Evolutionary conservation across 73 alveolate species (phyloP).

Genomic region (Tetrahymena thermophila): DNA sequence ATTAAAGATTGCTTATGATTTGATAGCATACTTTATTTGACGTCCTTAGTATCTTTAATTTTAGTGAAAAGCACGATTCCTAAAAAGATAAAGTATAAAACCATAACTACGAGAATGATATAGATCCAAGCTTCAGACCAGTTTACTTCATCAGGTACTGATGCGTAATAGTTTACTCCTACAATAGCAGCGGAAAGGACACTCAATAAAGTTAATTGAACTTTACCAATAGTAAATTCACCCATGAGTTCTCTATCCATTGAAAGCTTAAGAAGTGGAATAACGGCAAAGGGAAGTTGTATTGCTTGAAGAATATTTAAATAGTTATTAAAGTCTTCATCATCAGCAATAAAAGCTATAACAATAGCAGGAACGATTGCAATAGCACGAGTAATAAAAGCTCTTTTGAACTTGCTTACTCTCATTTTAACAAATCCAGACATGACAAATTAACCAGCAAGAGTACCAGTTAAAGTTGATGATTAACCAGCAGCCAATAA

Average conservation of each 20-base stretch:
- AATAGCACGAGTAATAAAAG: conserved; percentile 52
- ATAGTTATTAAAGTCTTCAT: conserved; percentile 4
- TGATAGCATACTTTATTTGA: background rate
- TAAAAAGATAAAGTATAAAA: background rate
- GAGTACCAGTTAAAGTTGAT: conserved; percentile 78
- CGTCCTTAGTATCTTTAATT: background rate
- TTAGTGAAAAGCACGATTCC: background rate
- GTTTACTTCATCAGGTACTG: background rate
- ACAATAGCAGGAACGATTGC: conserved; percentile 64
- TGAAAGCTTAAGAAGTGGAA: conserved; percentile 62
- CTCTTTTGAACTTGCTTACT: conserved; percentile 53
- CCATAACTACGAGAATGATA: background rate
- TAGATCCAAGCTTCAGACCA: conserved; percentile 1
- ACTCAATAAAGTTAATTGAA: background rate
- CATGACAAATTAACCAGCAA: conserved; percentile 73
- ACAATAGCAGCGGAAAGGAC: background rate
- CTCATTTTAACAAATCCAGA: conserved; percentile 30
- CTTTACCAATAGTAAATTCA: conserved; percentile 16
- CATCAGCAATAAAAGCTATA: conserved; percentile 34
- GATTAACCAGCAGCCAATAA: conserved; percentile 79
- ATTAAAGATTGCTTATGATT: background rate
- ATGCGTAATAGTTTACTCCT: background rate
- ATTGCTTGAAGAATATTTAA: conserved; percentile 43
- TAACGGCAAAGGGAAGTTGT: conserved; percentile 63
- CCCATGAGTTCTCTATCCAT: conserved; percentile 49